A percentile compares a stretch with the other conserved stretches of the same genome.
These are phyloP conservation scores for Aspergillus phoenicis DNA, from an alignment of 2,329 filamentous ascomycete genomes.

Conservation along the genomic window DNA sequence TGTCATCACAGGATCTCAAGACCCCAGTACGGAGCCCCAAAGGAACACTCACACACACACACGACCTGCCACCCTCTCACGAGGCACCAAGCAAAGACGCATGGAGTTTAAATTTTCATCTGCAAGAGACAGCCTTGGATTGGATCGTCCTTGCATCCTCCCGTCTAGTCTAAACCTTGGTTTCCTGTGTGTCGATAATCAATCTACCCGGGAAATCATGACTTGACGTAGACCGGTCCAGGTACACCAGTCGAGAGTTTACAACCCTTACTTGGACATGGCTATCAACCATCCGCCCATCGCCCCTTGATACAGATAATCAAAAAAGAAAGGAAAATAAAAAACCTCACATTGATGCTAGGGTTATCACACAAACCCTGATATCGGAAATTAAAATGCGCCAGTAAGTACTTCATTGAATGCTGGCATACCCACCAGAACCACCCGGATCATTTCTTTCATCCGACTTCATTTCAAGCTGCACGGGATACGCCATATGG, in stretches of 20 bases:
- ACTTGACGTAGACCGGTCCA: too few relatives aligned
- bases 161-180: too few relatives aligned
- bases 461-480: neutral
- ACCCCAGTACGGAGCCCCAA: too few relatives aligned
- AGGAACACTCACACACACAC: neutral
- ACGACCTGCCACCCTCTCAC: neutral
- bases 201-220: neutral
- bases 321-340: too few relatives aligned
- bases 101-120: neutral
- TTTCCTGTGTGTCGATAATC: neutral
- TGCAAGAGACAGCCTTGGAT: neutral
- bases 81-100: neutral
- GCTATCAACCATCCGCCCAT: too few relatives aligned
- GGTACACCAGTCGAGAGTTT: too few relatives aligned
- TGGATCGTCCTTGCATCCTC: constrained; percentile 5
- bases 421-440: too few relatives aligned
- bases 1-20: too few relatives aligned
- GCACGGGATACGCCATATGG: neutral
- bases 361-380: neutral
- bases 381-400: neutral
- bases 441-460: too few relatives aligned
- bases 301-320: neutral
- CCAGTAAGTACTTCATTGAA: too few relatives aligned
- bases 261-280: too few relatives aligned
- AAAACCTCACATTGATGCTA: neutral